Conservation (phyloP, 176 grass and related monocot species). For the Oropetium thomaeum region DNA sequence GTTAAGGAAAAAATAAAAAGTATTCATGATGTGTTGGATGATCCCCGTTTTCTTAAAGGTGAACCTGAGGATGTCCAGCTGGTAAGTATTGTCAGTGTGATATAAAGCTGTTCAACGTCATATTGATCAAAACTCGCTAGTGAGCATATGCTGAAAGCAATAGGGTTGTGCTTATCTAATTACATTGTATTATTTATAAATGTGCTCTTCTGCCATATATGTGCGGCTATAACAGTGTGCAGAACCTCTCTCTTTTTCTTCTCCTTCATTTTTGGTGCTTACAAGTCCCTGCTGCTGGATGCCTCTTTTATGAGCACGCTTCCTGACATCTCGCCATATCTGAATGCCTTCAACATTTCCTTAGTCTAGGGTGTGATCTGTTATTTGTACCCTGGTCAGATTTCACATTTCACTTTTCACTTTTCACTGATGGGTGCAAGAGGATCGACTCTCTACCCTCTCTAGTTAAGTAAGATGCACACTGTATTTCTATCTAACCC, state of each 20-base stretch:
- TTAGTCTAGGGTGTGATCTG: conserved; percentile 10
- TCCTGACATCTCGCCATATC: neutral
- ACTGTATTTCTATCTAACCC: neutral
- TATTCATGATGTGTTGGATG: conserved; percentile 92
- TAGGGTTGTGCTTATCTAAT: conserved; percentile 2
- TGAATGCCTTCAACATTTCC: neutral
- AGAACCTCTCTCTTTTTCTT: neutral
- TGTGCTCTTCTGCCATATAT: neutral
- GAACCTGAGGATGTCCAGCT: conserved; percentile 46
- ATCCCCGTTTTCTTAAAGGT: conserved; percentile 83
- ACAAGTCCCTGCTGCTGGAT: neutral
- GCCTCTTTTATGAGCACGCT: neutral
- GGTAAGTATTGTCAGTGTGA: conserved; percentile 32
- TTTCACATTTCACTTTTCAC: conserved; percentile 20
- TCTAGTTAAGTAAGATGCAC: neutral
- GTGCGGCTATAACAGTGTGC: neutral
- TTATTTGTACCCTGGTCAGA: conserved; percentile 28
- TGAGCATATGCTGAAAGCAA: conserved; percentile 8
- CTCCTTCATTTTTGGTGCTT: neutral
- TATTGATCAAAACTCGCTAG: neutral
- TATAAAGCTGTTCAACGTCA: neutral
- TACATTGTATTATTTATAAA: conserved; percentile 1
- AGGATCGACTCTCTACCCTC: neutral
- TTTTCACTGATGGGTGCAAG: neutral
- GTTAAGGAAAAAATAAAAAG: conserved; percentile 92